phyloP scores from a whole-genome alignment of 495 filamentous ascomycete species.

The Penicillium bovifimosum region DNA sequence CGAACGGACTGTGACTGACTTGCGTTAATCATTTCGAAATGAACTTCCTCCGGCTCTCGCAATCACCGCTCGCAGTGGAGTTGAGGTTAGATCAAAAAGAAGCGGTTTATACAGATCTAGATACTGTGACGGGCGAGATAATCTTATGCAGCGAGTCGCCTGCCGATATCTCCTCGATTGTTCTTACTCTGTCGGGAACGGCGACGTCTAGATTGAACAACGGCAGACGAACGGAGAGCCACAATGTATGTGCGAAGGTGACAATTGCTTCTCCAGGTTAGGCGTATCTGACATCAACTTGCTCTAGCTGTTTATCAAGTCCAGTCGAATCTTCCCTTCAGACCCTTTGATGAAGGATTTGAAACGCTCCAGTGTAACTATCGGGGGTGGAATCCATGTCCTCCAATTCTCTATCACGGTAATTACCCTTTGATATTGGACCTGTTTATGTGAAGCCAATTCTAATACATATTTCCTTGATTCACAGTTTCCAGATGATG shows the following conservation, averaged over 20 bases:
- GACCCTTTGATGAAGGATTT: not conserved
- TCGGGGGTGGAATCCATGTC: not conserved
- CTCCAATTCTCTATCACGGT: not conserved
- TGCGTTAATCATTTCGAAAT: not conserved
- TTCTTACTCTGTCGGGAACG: not conserved
- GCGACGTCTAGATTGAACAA: not conserved
- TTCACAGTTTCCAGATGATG: not conserved
- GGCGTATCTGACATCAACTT: not conserved
- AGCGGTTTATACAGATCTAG: not conserved
- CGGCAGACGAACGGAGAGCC: not conserved
- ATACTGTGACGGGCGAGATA: slow-evolving; percentile 1
- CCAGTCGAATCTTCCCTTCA: not conserved
- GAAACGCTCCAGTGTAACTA: not conserved
- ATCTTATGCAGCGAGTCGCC: not conserved
- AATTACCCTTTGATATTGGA: not conserved
- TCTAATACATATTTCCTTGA: not conserved
- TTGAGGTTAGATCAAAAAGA: not conserved
- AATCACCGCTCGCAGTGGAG: not conserved
- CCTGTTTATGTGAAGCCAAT: not conserved
- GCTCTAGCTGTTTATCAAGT: not conserved
- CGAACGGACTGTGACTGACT: too few species aligned
- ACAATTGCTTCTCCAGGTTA: not conserved
- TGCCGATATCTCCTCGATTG: not conserved
- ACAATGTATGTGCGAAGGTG: not conserved
- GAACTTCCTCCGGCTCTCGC: not conserved